Base-by-base conservation (phyloP, 176 grass and related monocot genomes). In the Oryza coarctata region DNA sequence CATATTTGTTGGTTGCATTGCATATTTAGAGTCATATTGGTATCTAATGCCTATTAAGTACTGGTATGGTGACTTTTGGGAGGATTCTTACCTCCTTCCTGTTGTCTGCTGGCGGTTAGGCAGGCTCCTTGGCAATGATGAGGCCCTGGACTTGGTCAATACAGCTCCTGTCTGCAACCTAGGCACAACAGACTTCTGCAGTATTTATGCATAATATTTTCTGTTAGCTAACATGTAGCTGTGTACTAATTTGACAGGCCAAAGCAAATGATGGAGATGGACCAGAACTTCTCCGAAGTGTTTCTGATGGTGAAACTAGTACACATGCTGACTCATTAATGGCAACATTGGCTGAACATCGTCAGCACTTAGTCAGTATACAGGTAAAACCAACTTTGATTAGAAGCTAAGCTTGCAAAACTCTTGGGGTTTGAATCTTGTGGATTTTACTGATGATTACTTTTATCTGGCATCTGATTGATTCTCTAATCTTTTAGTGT, bases 321-420 rank as follows among this genome's bases (percentile, higher is more conserved):
- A 94, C 89, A 34, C 97, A 99, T 94, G 89, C 91, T 40, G 93
- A 96, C 50, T 99, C 89, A n/a, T 91, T 99, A 87, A 87, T 83
- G 65, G 86, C 87, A 40, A 99, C 93, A 25, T 83, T 99, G 76
- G 91, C 97, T 28, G 97, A 99, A 87, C 97, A 99, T 85, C 89
- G 91, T 10, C 97, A 99, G 73, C 97, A 99, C 90, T 89, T 94
- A 93, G 85, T 94, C 80, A 99, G 93, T 74, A 99, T 99, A 91
- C 93, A 99, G 90, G 97, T 99, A 89, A 87, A 23, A 79, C 62
- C 47, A 90, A 55, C 22, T 67, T 82, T n/a, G 29, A 29, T 78
- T n/a, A 18, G 44, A 61, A 43, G 25, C 12, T 71, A 67, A 67
- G 15, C 70, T 70, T 20, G 65, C 43, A 32, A 65, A 52, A 66